Evolutionary conservation across 441 rosid species (phyloP).

Genomic region (Omphalea diandra): DNA sequence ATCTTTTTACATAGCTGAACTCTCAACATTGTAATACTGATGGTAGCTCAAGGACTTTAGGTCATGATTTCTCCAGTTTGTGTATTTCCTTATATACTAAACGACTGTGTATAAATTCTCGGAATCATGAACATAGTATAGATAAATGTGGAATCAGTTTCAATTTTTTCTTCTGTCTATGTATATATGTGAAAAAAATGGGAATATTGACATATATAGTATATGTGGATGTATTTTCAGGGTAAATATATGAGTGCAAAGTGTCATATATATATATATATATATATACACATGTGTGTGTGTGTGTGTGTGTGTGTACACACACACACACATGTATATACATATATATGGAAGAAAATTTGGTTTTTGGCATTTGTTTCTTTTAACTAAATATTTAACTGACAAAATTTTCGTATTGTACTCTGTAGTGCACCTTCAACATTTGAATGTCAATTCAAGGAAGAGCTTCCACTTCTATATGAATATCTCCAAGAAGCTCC

Average conservation of each 20-base stretch:
- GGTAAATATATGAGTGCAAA: background rate
- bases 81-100: background rate
- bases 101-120: too few species aligned
- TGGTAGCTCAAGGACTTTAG: constrained; percentile 1
- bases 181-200: background rate
- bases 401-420: constrained; percentile 8
- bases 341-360: background rate
- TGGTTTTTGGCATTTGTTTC: background rate
- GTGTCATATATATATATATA: background rate
- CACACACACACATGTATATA: background rate
- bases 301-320: too few species aligned
- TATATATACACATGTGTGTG: too few species aligned
- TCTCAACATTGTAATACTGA: background rate
- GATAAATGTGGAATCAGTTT: background rate
- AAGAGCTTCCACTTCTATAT: constrained; percentile 61
- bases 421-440: constrained; percentile 71
- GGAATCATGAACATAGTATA: background rate
- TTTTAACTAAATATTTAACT: constrained; percentile 11
- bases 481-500: constrained; percentile 76
- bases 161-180: background rate
- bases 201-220: background rate
- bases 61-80: background rate
- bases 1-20: background rate
- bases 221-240: background rate
- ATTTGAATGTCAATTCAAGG: constrained; percentile 61